Conservation (phyloP, 2,329 filamentous ascomycete species). For the Aureobasidium musti region DNA sequence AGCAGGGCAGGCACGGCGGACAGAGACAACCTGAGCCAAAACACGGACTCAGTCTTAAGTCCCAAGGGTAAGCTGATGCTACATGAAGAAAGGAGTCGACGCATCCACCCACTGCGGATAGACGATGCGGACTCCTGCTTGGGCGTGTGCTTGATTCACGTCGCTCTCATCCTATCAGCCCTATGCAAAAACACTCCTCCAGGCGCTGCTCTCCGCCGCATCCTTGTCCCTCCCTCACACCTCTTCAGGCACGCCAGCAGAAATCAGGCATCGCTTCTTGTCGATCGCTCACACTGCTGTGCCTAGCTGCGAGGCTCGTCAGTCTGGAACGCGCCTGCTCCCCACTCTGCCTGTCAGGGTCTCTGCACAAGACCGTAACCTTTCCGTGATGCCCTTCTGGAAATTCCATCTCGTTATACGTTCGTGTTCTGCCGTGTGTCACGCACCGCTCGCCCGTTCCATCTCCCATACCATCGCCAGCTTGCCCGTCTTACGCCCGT, state of each 20-base stretch:
- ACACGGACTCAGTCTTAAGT: neutral
- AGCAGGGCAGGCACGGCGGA: neutral
- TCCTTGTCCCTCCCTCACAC: conserved; percentile 1
- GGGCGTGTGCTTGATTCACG: conserved; percentile 10
- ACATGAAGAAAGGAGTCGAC: conserved; percentile 23
- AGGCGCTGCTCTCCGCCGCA: conserved; percentile 13
- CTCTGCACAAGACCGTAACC: neutral
- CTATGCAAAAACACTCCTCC: conserved; percentile 14
- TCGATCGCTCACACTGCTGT: conserved; percentile 18
- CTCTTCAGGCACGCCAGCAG: neutral
- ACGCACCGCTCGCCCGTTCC: conserved; percentile 18
- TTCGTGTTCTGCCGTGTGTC: conserved; percentile 3
- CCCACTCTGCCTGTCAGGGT: conserved; percentile 20
- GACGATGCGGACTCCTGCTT: conserved; percentile 3
- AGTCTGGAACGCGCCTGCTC: conserved; percentile 15
- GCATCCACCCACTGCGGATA: neutral
- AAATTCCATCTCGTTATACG: neutral
- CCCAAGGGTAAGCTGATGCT: conserved; percentile 26
- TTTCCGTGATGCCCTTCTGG: conserved; percentile 11
- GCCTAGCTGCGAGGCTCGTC: conserved; percentile 1
- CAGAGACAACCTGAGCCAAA: neutral
- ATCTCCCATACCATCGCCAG: neutral
- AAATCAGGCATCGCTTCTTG: neutral
- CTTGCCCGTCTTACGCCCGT: neutral
- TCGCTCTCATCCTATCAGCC: conserved; percentile 23